These are phyloP conservation scores for Candida insectalens DNA, from an alignment of 805 yeast genomes.

Conservation along the genomic window DNA sequence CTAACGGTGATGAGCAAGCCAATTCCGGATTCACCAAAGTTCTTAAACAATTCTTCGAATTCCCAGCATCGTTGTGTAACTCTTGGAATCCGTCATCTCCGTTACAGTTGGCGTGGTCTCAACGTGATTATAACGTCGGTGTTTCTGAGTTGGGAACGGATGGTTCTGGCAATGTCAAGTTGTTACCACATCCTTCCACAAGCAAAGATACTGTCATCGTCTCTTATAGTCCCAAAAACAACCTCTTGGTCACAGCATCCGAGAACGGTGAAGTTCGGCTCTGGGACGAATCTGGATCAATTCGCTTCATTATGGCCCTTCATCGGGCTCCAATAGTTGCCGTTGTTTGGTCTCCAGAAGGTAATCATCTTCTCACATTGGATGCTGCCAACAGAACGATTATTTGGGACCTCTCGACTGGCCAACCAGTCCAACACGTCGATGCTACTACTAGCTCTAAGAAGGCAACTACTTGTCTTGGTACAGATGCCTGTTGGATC, in stretches of 20 bases:
- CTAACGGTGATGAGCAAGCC: background rate
- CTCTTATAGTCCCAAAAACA: conserved; percentile 62
- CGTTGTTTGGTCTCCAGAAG: conserved; percentile 51
- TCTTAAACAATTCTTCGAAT: background rate
- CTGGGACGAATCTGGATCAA: conserved; percentile 68
- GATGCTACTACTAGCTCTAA: conserved; percentile 11
- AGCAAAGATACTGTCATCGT: conserved; percentile 24
- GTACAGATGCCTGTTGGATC: conserved; percentile 66
- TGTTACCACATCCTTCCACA: conserved; percentile 14
- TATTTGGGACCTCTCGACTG: conserved; percentile 59
- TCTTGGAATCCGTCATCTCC: conserved; percentile 29
- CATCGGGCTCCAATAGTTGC: conserved; percentile 47
- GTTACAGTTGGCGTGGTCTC: conserved; percentile 45
- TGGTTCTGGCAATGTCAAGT: conserved; percentile 6
- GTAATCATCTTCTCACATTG: conserved; percentile 44
- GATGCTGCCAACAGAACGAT: conserved; percentile 46
- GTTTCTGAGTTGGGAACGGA: conserved; percentile 17
- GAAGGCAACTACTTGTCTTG: conserved; percentile 17
- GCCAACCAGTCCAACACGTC: conserved; percentile 37
- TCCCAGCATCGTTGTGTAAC: background rate
- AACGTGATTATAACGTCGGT: conserved; percentile 18
- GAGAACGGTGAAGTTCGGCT: conserved; percentile 65
- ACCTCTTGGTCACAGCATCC: conserved; percentile 50
- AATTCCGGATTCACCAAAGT: background rate
- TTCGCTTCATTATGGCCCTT: conserved; percentile 43